Base-by-base conservation (phyloP, 2,329 filamentous ascomycete genomes). In the Phyllosticta ampelicida region DNA sequence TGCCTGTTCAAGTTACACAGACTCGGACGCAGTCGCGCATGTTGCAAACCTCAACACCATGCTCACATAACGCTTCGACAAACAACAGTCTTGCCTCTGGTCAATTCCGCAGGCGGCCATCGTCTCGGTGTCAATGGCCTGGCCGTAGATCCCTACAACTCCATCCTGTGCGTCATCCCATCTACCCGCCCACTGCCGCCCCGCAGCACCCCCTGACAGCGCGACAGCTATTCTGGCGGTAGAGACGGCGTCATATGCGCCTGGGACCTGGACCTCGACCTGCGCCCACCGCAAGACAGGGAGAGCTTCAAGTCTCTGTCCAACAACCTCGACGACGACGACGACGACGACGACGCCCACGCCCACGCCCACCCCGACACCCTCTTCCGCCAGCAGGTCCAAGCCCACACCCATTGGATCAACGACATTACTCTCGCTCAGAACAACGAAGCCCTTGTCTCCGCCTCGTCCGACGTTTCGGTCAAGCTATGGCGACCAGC, bases 161-260 rank as follows among this genome's bases (percentile, higher is more conserved):
- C 86, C 58, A 90, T 96, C 61, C 80, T 99, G 90, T 96, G 79
- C 79, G 87, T 57, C 51, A 29, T 54, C 53, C 48, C 11, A 48
- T 29, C 56, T 49, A 55, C 48, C 56, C 36, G 44, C 36, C 29
- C 30, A 54, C 26, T 30, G 19, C 53, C 58, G 62, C 51, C 60
- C 62, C 60, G 50, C 53, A 58, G 54, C 23, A 8, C 23, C 23
- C 36, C 36, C 51, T 55, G 50, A 51, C 44, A 16, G 48, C 48
- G 13, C 19, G 65, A 61, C 64, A 96, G 91, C 67, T 99, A 97
- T 75, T 96, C 94, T 51, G 94, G 90, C 64, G 94, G 94, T 61
- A 86, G 94, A 69, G 94, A 99, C 74, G 94, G 94, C 65, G 87
- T 94, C 54, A 86, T 99, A 64, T 99, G 94, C 75, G 90, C 92